phyloP scores from a whole-genome alignment of 2,329 filamentous ascomycete species.

The Beauveria scarabaeidicola region DNA sequence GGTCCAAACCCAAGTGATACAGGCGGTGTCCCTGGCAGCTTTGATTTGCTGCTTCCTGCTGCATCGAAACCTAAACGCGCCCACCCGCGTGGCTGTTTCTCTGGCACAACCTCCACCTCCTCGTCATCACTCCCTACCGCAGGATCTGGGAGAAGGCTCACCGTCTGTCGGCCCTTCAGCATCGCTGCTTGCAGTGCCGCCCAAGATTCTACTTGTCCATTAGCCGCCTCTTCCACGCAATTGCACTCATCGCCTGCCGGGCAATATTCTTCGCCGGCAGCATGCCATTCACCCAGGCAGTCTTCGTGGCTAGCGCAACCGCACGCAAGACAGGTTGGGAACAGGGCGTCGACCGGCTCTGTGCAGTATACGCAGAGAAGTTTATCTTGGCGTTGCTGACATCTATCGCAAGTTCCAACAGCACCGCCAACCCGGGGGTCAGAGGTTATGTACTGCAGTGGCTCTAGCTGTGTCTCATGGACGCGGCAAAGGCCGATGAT shows the following conservation, averaged over 20 bases:
- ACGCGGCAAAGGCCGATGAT: constrained; percentile 54
- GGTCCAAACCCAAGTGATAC: constrained; percentile 8
- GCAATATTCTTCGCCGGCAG: constrained; percentile 46
- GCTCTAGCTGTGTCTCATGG: constrained; percentile 55
- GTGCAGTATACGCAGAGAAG: constrained; percentile 55
- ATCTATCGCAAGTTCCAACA: constrained; percentile 42
- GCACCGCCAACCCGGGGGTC: constrained; percentile 35
- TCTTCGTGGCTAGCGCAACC: constrained; percentile 53
- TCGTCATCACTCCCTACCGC: not conserved
- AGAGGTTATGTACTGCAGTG: constrained; percentile 39
- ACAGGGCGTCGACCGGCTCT: constrained; percentile 51
- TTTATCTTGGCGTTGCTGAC: constrained; percentile 46
- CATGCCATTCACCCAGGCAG: constrained; percentile 53
- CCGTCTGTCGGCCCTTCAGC: constrained; percentile 22
- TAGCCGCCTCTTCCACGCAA: constrained; percentile 48
- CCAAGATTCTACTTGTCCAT: constrained; percentile 53
- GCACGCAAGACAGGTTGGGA: constrained; percentile 53
- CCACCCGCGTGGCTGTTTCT: constrained; percentile 6
- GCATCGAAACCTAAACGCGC: not conserved
- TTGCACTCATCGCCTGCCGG: constrained; percentile 58
- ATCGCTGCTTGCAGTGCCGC: constrained; percentile 35
- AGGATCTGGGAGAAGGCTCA: not conserved
- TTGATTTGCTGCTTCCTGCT: not conserved
- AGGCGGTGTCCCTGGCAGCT: constrained; percentile 1
- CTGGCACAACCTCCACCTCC: not conserved